Evolutionary conservation across 495 filamentous ascomycete genomes (phyloP).

Genomic region (Trichoderma reesei): DNA sequence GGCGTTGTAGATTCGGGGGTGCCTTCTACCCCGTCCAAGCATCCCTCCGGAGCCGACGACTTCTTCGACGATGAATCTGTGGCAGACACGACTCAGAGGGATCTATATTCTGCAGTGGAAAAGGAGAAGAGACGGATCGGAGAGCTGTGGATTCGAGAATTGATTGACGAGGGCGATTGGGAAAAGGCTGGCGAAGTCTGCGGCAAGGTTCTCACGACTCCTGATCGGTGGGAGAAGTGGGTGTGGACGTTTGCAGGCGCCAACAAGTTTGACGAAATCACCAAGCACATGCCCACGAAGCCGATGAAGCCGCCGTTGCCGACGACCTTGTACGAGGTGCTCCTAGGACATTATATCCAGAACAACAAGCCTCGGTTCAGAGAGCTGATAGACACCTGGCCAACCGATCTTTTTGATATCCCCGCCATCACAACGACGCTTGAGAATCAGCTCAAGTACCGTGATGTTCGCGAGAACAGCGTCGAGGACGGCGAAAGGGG

Average conservation of each 20-base stretch:
- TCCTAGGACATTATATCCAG: constrained; percentile 76
- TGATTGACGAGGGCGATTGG: constrained; percentile 68
- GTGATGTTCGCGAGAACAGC: constrained; percentile 58
- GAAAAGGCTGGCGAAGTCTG: constrained; percentile 62
- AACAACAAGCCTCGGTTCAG: constrained; percentile 57
- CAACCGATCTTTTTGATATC: constrained; percentile 72
- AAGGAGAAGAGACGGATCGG: constrained; percentile 89
- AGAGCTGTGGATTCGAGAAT: constrained; percentile 83
- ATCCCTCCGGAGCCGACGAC: constrained; percentile 48
- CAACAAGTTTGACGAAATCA: constrained; percentile 79
- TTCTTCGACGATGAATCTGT: constrained; percentile 72
- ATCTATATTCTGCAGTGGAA: constrained; percentile 57
- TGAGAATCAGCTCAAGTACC: constrained; percentile 59
- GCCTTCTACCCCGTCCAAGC: constrained; percentile 37
- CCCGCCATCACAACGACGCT: constrained; percentile 58
- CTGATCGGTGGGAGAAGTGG: constrained; percentile 88
- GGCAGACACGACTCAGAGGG: constrained; percentile 37
- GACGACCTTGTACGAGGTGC: constrained; percentile 71
- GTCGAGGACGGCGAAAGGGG: constrained; percentile 53
- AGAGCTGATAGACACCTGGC: constrained; percentile 76
- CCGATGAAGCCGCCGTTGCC: constrained; percentile 70
- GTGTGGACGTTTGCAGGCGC: constrained; percentile 80
- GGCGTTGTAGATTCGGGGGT: constrained; percentile 21
- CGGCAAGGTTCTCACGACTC: constrained; percentile 67
- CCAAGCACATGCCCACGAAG: constrained; percentile 65